Base-by-base conservation (phyloP, 2,329 filamentous ascomycete genomes). In the Colletotrichum euphorbiae region DNA sequence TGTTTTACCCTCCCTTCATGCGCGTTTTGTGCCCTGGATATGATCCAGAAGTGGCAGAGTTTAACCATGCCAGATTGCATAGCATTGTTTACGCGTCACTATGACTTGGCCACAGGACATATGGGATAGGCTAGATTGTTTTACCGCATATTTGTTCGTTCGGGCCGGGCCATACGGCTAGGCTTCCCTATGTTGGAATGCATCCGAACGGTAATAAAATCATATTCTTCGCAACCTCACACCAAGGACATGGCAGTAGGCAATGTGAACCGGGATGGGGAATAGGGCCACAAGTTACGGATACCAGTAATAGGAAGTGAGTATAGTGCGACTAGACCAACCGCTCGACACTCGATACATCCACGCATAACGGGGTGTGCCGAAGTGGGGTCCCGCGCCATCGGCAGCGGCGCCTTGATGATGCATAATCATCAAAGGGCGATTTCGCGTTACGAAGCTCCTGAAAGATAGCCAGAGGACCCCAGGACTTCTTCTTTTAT, bases 61-160 rank as follows among this genome's bases (percentile, higher is more conserved):
- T 36, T 43, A 28, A 28, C 17, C 12, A 54, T 63, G 24, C 21
- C 65, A 65, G 40, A 51, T 13, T 65, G 40, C 46, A 50, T 48
- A 65, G 61, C 61, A 65, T 59, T 38, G 12, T 3, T 42, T 36
- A 13, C 28, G 38, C 19, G 33, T 11, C 6, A 9, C 17, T 28
- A 46, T 15, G 13, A 21, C n/a, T 52, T 3, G 28, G 12, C 33
- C 33, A 13, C 19, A 33, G 19, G 46, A 1, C 28, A 52, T 24
- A 43, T n/a, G 31, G 42, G 54, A 50, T 36, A 36, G 54, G 46
- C 54, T 59, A 65, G 40, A 38, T 31, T 59, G 50, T 24, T 24
- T 38, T 46, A 36, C 45, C 9, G 19, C 31, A 15, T 51, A 2
- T 4, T 54, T 54, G 0, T 5, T 54, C 33, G 33, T 21, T 36